phyloP scores from a whole-genome alignment of 2,329 filamentous ascomycete genomes.

The Aureobasidium subglaciale region DNA sequence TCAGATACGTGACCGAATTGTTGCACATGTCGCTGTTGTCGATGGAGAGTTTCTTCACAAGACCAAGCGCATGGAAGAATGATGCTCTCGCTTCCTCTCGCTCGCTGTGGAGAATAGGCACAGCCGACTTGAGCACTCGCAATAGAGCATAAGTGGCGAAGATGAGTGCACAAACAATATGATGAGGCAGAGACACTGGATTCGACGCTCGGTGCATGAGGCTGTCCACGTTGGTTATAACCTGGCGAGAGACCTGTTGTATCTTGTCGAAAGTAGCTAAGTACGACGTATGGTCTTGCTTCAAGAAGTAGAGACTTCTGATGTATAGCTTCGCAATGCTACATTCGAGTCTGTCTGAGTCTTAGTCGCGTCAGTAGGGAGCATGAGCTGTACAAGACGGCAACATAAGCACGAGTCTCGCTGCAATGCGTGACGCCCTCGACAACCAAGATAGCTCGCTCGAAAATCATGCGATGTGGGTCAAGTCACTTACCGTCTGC shows the following conservation, averaged over 20 bases:
- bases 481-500: background rate
- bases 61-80: background rate
- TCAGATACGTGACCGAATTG: background rate
- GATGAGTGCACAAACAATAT: background rate
- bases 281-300: background rate
- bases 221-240: background rate
- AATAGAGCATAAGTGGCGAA: background rate
- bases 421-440: no score
- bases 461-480: background rate
- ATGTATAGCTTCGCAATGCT: background rate
- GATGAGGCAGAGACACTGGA: background rate
- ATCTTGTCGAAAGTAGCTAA: background rate
- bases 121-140: background rate
- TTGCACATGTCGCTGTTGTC: background rate
- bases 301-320: conserved; percentile 5
- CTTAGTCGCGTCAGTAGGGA: background rate
- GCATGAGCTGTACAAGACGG: background rate
- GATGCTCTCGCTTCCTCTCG: background rate
- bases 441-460: no score
- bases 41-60: background rate
- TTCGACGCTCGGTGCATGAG: background rate
- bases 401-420: no score
- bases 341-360: background rate
- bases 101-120: background rate
- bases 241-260: background rate